A percentile compares a stretch with the other conserved stretches of the same genome.
phyloP scores from a whole-genome alignment of 805 yeast species.

The Hanseniaspora lachancei region DNA sequence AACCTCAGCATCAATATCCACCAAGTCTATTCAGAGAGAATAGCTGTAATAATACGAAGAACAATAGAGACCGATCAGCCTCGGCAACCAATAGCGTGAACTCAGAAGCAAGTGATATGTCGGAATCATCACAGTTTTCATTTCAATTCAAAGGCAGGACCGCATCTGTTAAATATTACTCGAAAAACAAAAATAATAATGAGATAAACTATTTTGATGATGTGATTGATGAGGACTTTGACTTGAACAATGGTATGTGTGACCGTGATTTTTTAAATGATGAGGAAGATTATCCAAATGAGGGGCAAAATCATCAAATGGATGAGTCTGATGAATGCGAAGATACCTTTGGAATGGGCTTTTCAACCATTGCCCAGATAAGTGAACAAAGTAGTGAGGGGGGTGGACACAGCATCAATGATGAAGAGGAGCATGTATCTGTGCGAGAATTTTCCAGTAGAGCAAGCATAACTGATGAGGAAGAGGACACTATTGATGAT shows the following conservation, averaged over 20 bases:
- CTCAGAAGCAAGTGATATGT: constrained; percentile 10
- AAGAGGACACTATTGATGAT: background rate
- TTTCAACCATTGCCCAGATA: constrained; percentile 3
- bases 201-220: constrained; percentile 28
- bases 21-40: background rate
- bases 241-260: background rate
- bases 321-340: constrained; percentile 14
- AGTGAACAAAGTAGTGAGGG: constrained; percentile 18
- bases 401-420: background rate
- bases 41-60: background rate
- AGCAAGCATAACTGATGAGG: background rate
- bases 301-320: background rate
- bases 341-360: background rate
- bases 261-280: constrained; percentile 30
- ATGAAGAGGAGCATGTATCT: background rate
- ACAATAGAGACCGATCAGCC: background rate
- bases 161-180: constrained; percentile 41
- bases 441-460: background rate
- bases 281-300: background rate
- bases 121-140: constrained; percentile 31
- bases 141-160: constrained; percentile 38
- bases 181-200: constrained; percentile 15
- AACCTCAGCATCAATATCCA: background rate
- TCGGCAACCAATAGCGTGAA: background rate
- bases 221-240: constrained; percentile 23